phyloP scores from a whole-genome alignment of 73 alveolate species.

The Paramecium sonneborni region DNA sequence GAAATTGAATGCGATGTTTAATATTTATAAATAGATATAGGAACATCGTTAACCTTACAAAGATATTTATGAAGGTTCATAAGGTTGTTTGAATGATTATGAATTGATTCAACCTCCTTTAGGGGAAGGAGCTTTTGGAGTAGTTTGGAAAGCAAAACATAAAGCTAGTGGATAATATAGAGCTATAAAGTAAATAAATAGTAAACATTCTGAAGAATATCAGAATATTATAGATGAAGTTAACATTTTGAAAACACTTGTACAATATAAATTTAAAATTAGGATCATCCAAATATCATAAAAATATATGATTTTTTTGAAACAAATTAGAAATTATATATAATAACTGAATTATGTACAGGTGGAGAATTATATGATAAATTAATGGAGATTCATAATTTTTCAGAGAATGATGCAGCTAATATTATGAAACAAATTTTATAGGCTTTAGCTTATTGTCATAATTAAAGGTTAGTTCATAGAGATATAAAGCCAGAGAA shows the following conservation, averaged over 20 bases:
- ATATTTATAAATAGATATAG: neutral
- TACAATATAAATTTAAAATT: constrained; percentile 59
- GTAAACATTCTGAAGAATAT: constrained; percentile 63
- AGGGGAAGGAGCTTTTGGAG: constrained; percentile 79
- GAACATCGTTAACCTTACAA: neutral
- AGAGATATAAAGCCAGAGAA: constrained; percentile 65
- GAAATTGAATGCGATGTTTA: neutral
- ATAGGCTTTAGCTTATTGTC: constrained; percentile 38
- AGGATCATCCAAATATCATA: constrained; percentile 93
- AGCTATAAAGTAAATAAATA: constrained; percentile 90
- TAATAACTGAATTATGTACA: constrained; percentile 83
- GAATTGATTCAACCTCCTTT: neutral
- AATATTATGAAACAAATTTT: constrained; percentile 37
- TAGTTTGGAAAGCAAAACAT: constrained; percentile 87
- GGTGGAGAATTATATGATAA: constrained; percentile 93
- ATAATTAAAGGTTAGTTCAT: constrained; percentile 31
- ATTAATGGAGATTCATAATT: constrained; percentile 68
- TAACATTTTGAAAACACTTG: constrained; percentile 78
- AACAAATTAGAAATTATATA: constrained; percentile 79
- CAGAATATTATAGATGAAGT: constrained; percentile 72
- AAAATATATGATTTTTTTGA: constrained; percentile 85
- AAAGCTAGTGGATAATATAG: constrained; percentile 69
- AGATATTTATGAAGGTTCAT: neutral
- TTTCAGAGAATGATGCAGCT: constrained; percentile 60
- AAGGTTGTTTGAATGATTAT: neutral